Conservation (phyloP, 139 green algal genomes). For the Coelastrella sp. region DNA sequence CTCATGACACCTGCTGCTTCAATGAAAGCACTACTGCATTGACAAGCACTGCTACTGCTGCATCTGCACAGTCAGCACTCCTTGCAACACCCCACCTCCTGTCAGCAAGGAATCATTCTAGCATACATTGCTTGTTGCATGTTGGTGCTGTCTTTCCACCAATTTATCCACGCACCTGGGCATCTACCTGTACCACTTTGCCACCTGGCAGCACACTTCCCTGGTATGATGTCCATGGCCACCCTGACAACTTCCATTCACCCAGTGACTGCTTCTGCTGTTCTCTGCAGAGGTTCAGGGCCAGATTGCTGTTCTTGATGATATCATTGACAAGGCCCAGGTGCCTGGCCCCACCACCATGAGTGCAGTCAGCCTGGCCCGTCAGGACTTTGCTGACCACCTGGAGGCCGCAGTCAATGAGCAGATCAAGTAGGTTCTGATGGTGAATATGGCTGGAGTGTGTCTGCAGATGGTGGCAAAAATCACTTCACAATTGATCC, state of each 20-base stretch:
- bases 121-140: too few species aligned
- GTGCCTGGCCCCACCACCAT: constrained; percentile 60
- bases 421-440: constrained; percentile 92
- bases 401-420: constrained; percentile 94
- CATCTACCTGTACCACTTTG: too few species aligned
- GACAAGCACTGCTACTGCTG: neutral
- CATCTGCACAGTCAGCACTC: neutral
- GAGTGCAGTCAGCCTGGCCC: constrained; percentile 71
- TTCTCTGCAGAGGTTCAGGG: constrained; percentile 47
- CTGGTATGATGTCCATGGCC: too few species aligned
- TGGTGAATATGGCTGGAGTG: neutral
- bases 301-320: constrained; percentile 71
- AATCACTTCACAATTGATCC: neutral
- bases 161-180: too few species aligned
- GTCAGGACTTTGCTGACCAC: constrained; percentile 71
- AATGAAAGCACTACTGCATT: too few species aligned
- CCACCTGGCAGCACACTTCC: too few species aligned
- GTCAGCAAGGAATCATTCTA: neutral
- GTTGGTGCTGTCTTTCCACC: too few species aligned
- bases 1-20: too few species aligned
- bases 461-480: too few species aligned
- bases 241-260: too few species aligned
- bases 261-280: neutral
- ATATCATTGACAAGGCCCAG: constrained; percentile 1
- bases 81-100: neutral